Conservation (phyloP, 108 stramenopile species). For the Chaetoceros tenuissimus region DNA sequence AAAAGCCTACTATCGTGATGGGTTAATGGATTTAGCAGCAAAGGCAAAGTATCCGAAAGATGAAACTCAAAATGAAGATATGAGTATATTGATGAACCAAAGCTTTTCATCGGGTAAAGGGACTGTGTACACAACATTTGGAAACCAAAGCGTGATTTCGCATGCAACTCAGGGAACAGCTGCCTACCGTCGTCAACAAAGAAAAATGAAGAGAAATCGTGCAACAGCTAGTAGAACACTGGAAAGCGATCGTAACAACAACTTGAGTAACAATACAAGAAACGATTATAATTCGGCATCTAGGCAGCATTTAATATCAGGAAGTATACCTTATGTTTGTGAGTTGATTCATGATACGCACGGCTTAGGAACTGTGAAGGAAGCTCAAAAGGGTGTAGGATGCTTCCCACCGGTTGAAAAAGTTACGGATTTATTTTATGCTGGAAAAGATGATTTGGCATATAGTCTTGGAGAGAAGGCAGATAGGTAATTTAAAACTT, state of each 20-base stretch:
- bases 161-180: background rate
- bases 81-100: background rate
- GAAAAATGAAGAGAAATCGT: background rate
- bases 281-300: background rate
- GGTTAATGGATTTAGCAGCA: background rate
- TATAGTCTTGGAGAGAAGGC: too few species aligned
- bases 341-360: background rate
- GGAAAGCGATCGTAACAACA: background rate
- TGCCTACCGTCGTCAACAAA: background rate
- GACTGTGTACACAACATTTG: background rate
- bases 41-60: too few species aligned
- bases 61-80: background rate
- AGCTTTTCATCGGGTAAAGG: background rate
- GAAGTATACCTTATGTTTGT: background rate
- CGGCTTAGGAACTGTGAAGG: background rate
- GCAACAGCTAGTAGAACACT: background rate
- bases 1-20: background rate
- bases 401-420: background rate
- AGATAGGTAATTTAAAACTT: too few species aligned
- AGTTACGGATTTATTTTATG: background rate
- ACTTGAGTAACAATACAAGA: background rate
- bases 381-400: background rate
- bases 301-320: background rate
- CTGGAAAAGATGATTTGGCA: background rate
- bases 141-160: background rate